Conservation (phyloP, 140 eudicot genomes). For the Eryngium alpinum region DNA sequence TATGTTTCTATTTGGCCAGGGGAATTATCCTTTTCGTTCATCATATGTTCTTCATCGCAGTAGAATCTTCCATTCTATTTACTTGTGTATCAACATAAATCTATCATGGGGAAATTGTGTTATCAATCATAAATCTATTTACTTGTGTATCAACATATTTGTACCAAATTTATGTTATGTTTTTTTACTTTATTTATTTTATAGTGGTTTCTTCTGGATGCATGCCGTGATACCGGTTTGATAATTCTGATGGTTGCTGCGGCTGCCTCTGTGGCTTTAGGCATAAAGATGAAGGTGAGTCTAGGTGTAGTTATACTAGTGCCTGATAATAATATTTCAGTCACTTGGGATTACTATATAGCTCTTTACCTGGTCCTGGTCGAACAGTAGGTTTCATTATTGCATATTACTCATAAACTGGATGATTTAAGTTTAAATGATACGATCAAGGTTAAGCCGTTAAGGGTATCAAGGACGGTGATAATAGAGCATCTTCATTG, state of each 20-base stretch:
- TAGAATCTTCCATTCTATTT: no score
- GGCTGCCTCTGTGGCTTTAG: slow-evolving; percentile 88
- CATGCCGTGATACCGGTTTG: slow-evolving; percentile 80
- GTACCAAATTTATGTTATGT: neutral
- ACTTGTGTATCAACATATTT: neutral
- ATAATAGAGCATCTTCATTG: no score
- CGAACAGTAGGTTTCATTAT: neutral
- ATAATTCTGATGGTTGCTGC: slow-evolving; percentile 97
- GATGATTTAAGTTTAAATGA: neutral
- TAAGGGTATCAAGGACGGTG: no score
- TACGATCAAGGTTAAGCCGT: no score
- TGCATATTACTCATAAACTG: neutral
- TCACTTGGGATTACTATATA: neutral
- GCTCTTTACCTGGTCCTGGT: neutral
- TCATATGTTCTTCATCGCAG: no score
- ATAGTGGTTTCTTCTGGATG: slow-evolving; percentile 74
- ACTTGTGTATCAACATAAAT: neutral
- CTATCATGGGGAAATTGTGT: no score
- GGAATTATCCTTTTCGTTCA: no score
- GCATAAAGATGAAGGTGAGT: slow-evolving; percentile 87
- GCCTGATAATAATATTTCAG: neutral
- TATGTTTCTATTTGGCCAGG: no score
- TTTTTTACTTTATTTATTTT: neutral
- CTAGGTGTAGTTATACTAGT: neutral
- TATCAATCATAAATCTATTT: no score